These are phyloP conservation scores for Teratosphaeria viscida DNA, from an alignment of 2,329 filamentous ascomycete species.

Conservation along the genomic window DNA sequence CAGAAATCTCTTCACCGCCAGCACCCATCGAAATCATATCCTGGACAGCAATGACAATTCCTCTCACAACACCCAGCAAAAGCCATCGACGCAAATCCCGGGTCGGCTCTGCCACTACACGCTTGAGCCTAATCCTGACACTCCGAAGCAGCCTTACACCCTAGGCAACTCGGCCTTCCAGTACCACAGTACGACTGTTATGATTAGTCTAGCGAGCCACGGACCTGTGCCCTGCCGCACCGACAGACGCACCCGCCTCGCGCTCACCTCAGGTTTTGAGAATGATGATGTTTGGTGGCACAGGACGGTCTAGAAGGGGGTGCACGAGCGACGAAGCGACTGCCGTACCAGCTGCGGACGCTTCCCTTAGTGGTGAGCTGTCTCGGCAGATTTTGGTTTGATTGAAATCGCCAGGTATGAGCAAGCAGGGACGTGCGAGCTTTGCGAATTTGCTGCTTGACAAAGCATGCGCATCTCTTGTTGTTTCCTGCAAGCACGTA, in stretches of 20 bases:
- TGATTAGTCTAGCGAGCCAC: not conserved
- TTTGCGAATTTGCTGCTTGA: not conserved
- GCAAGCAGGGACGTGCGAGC: not conserved
- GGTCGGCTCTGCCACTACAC: not conserved
- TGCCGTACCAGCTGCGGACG: not conserved
- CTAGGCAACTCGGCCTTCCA: not conserved
- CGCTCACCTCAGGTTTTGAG: not conserved
- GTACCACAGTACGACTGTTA: not conserved
- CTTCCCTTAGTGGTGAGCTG: not conserved
- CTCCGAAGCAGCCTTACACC: not conserved
- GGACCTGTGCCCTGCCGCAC: not conserved
- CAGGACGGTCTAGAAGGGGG: not conserved
- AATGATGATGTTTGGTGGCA: not conserved
- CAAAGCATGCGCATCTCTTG: not conserved
- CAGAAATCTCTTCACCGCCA: not conserved
- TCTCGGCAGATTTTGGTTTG: not conserved
- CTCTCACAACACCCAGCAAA: not conserved
- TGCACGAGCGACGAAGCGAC: not conserved
- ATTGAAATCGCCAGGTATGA: not conserved
- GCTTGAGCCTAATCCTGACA: not conserved
- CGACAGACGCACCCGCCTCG: not conserved
- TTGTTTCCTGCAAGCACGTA: not conserved
- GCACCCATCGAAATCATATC: not conserved
- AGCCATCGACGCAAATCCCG: not conserved
- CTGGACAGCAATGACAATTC: not conserved